Percentiles rank a stretch among this genome's conserved stretches.
phyloP scores from a whole-genome alignment of 257 asterid genomes.

The Solanum appendiculatum region DNA sequence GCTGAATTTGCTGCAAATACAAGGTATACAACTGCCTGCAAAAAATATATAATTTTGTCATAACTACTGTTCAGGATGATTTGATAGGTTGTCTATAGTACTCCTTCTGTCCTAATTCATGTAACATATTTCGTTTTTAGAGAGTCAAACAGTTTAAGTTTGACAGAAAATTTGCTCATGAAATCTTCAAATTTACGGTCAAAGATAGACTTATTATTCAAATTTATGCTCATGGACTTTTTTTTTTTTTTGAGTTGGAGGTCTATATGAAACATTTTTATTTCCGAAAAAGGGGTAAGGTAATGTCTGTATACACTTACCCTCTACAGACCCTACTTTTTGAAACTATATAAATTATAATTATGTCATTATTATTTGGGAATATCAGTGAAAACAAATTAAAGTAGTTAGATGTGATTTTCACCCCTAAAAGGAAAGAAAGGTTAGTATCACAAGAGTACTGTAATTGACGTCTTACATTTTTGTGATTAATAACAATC shows the following conservation, averaged over 20 bases:
- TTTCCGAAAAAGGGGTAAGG: background rate
- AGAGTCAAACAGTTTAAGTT: too few species aligned
- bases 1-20: constrained; percentile 43
- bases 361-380: background rate
- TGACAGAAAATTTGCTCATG: too few species aligned
- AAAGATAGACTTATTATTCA: too few species aligned
- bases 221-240: too few species aligned
- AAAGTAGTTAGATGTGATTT: background rate
- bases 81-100: background rate
- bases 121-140: background rate
- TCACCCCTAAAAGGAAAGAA: background rate
- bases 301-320: too few species aligned
- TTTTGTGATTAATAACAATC: background rate
- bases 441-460: background rate
- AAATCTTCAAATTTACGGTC: too few species aligned
- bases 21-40: constrained; percentile 43
- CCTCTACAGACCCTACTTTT: too few species aligned
- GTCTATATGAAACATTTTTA: too few species aligned
- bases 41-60: background rate
- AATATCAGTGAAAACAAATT: background rate
- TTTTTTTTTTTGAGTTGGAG: too few species aligned
- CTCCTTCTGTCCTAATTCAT: too few species aligned
- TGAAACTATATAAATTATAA: too few species aligned
- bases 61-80: background rate
- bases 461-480: background rate